Evolutionary conservation across 2,329 filamentous ascomycete species (phyloP).

Genomic region (Diaporthe vaccinii): DNA sequence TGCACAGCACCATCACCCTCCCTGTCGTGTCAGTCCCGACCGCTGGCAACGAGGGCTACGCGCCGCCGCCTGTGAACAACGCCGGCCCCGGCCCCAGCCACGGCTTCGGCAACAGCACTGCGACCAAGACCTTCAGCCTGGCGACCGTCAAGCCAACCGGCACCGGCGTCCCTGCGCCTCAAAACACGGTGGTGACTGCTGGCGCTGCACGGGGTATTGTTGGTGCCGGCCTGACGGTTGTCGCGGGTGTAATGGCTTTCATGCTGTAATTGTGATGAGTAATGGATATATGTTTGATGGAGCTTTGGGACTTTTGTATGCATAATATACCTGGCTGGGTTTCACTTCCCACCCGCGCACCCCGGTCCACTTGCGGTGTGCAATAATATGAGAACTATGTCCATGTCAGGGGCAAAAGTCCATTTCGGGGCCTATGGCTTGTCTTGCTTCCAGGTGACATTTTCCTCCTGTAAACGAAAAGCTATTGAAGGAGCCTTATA

Average conservation of each 20-base stretch:
- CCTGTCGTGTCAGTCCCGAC: slow-evolving; percentile 35
- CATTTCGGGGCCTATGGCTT: not conserved
- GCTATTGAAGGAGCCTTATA: too few relatives aligned
- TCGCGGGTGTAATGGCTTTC: slow-evolving; percentile 35
- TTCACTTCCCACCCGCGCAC: not conserved
- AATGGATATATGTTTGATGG: too few relatives aligned
- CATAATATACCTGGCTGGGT: slow-evolving; percentile 10
- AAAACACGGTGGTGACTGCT: slow-evolving; percentile 36
- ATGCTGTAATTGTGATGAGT: slow-evolving; percentile 26
- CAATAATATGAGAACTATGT: not conserved
- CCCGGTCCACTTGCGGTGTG: not conserved
- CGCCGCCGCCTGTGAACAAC: slow-evolving; percentile 34
- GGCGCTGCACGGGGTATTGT: slow-evolving; percentile 18
- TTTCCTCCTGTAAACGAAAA: too few relatives aligned
- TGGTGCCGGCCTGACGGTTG: slow-evolving; percentile 22
- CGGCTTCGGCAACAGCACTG: slow-evolving; percentile 29
- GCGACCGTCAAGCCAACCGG: slow-evolving; percentile 34
- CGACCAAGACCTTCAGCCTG: slow-evolving; percentile 36
- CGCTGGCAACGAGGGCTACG: not conserved
- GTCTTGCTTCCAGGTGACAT: not conserved
- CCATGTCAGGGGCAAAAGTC: slow-evolving; percentile 21
- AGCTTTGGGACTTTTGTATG: not conserved
- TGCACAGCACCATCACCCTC: slow-evolving; percentile 40
- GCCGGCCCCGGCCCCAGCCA: slow-evolving; percentile 35
- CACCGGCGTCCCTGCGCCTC: not conserved